phyloP scores from a whole-genome alignment of 83 land plant species.

The Picea abies region DNA sequence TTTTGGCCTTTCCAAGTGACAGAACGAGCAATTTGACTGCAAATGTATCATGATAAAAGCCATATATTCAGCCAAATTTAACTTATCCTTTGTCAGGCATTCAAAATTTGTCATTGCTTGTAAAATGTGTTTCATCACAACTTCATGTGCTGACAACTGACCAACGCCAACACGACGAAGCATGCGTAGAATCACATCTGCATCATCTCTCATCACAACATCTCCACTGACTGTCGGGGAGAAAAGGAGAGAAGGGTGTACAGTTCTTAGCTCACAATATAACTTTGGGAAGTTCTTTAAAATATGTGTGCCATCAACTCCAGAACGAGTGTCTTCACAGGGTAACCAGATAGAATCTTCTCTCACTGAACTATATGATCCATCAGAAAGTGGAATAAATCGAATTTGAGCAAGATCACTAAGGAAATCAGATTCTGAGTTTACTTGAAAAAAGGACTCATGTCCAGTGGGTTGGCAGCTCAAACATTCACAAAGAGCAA shows the following conservation, averaged over 20 bases:
- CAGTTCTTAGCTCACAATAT: constrained; percentile 64
- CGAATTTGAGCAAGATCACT: constrained; percentile 48
- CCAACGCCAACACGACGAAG: constrained; percentile 72
- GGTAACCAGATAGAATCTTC: constrained; percentile 90
- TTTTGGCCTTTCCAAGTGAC: constrained; percentile 55
- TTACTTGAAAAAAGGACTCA: constrained; percentile 15
- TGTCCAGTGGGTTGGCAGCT: constrained; percentile 20
- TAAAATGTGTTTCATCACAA: constrained; percentile 68
- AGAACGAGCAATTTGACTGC: constrained; percentile 55
- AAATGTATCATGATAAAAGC: constrained; percentile 80
- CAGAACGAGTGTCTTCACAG: constrained; percentile 30
- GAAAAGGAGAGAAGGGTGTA: constrained; percentile 54
- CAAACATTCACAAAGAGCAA: constrained; percentile 44
- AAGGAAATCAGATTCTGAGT: constrained; percentile 30
- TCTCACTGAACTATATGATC: constrained; percentile 57
- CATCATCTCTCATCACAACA: constrained; percentile 13
- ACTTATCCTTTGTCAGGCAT: constrained; percentile 23
- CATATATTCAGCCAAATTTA: constrained; percentile 63
- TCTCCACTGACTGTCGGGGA: constrained; percentile 11
- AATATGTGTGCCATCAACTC: constrained; percentile 27
- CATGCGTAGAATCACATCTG: constrained; percentile 30
- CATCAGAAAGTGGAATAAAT: constrained; percentile 84
- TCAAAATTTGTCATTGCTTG: constrained; percentile 40
- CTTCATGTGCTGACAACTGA: constrained; percentile 77
- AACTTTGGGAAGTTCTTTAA: constrained; percentile 49